Evolutionary conservation across 2,329 filamentous ascomycete species (phyloP).

Genomic region (Daldinia sp.): DNA sequence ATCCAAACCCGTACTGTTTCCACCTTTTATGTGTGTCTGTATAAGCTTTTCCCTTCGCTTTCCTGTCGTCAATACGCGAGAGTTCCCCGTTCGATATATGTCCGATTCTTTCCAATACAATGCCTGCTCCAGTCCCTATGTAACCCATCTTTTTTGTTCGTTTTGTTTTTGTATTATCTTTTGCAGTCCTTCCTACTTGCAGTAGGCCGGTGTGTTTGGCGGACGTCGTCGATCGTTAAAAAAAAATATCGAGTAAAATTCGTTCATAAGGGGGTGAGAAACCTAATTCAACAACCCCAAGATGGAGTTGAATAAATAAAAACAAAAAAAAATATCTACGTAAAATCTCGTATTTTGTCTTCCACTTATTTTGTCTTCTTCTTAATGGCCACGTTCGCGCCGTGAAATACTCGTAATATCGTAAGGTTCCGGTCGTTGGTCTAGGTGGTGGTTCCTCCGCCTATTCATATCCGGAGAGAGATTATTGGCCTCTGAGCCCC

Average conservation of each 20-base stretch:
- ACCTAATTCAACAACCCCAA: not conserved
- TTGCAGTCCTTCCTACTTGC: not conserved
- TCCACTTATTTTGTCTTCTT: constrained; percentile 9
- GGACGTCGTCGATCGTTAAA: too few relatives aligned
- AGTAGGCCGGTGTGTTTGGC: not conserved
- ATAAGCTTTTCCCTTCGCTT: not conserved
- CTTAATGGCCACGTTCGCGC: constrained; percentile 24
- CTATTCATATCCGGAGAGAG: constrained; percentile 60
- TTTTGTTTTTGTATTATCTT: not conserved
- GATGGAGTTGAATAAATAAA: not conserved
- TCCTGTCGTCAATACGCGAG: constrained; percentile 24
- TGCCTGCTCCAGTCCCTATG: not conserved
- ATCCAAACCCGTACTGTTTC: constrained; percentile 20
- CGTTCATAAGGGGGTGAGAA: not conserved
- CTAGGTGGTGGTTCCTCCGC: constrained; percentile 54
- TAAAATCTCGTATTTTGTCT: constrained; percentile 1
- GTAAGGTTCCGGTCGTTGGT: constrained; percentile 45
- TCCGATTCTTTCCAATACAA: not conserved
- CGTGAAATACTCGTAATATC: constrained; percentile 39
- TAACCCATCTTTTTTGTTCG: not conserved
- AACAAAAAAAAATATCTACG: not conserved
- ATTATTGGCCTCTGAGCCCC: constrained; percentile 60
- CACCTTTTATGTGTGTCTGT: not conserved
- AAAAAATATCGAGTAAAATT: not conserved
- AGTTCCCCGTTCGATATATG: not conserved